phyloP scores from a whole-genome alignment of 2,329 filamentous ascomycete species.

The Fusarium sp. region DNA sequence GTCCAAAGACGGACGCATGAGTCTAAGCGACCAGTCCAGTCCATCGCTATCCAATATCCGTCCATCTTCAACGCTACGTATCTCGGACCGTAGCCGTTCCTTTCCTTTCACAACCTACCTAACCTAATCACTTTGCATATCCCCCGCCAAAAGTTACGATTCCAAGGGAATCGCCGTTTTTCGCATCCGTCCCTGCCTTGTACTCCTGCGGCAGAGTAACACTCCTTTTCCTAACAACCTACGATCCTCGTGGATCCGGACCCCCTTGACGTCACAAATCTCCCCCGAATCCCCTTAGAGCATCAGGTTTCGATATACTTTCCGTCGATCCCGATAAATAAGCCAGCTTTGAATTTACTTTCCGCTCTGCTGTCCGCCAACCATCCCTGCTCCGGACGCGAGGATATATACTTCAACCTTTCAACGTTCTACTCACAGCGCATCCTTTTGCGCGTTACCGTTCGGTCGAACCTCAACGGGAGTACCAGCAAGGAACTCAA shows the following conservation, averaged over 20 bases:
- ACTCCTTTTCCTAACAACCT: conserved; percentile 16
- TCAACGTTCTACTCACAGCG: neutral
- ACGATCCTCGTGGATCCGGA: conserved; percentile 22
- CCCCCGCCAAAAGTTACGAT: conserved; percentile 8
- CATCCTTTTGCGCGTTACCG: neutral
- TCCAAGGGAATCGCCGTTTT: conserved; percentile 4
- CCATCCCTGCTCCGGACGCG: conserved; percentile 1
- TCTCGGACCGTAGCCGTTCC: conserved; percentile 11
- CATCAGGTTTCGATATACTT: conserved; percentile 33
- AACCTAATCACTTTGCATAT: conserved; percentile 15
- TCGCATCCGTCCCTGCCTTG: conserved; percentile 10
- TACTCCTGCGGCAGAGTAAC: conserved; percentile 20
- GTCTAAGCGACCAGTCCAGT: conserved; percentile 17
- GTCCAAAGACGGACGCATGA: conserved; percentile 19
- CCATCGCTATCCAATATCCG: conserved; percentile 11
- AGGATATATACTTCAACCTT: neutral
- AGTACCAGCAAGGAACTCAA: conserved; percentile 32
- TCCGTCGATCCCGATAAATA: conserved; percentile 37
- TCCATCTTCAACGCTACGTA: conserved; percentile 22
- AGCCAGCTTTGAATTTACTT: conserved; percentile 23
- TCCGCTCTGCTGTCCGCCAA: conserved; percentile 12
- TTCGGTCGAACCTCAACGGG: conserved; percentile 6
- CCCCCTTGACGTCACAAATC: conserved; percentile 43
- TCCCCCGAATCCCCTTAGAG: conserved; percentile 28
- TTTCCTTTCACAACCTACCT: neutral